Evolutionary conservation across 768 basidiomycete genomes (phyloP), one percentile per base, ranked within the genome.

Genomic region (Ramaria rubella): DNA sequence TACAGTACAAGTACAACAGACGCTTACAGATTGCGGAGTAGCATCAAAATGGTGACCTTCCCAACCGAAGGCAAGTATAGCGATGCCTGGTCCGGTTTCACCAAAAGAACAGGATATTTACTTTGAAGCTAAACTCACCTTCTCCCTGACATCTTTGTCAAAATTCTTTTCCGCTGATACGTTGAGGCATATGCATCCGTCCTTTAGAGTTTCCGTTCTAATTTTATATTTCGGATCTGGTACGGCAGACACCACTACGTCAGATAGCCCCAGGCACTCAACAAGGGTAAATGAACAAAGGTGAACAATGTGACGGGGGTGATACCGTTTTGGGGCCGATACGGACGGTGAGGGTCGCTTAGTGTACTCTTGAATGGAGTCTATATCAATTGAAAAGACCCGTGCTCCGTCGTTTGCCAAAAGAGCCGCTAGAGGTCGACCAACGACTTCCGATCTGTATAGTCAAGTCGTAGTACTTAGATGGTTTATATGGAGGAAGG

Each of bases 161-260:
- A 98, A 99, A 69, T 99, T 99, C 77, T 95, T 97, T 64, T 94
- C 94, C 0, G 88, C 84, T 17, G 92, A 86, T 21, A 99, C 88
- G 65, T 98, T 98, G 57, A 98, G 70, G 61, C 92, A 94, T 2
- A 97, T 73, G 64, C 94, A 95, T 1, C 96, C 96, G 59, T 94
- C 90, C 72, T 96, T 97, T 59, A 99, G 74, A 79, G 80, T 84
- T 50, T 81, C 81, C 1, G 94, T 98, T 65, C 87, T 85, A 53
- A 99, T 77, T 69, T 96, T 97, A 74, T 96, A 99, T 7, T 73
- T 70, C 14, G 83, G 73, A 61, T 74, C 83, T 1, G 96, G 96
- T 3, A 99, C 96, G 11, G 95, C 96, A 11, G 90, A 90, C 31
- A 99, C 82, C 55, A 99, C 92, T 19, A 94, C 94, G 65, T 99